phyloP scores from a whole-genome alignment of 805 yeast genomes.

The Barnettozyma sp. region DNA sequence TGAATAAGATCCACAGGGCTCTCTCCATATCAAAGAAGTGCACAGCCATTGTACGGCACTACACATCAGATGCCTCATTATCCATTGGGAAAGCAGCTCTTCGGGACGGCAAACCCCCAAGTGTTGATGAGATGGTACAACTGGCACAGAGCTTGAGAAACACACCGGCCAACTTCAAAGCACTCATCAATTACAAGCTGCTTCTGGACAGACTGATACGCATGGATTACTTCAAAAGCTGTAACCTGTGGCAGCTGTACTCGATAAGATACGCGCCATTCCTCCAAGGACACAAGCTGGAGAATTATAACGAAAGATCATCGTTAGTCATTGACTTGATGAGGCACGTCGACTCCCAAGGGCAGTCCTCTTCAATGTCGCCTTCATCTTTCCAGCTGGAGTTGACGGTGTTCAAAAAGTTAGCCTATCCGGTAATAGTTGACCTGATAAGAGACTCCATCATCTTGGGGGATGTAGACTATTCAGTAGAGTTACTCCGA shows the following conservation, averaged over 20 bases:
- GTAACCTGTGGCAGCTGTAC: slow-evolving; percentile 2
- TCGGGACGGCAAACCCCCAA: neutral
- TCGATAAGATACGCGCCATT: slow-evolving; percentile 7
- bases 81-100: too few relatives aligned
- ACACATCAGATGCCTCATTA: too few relatives aligned
- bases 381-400: neutral
- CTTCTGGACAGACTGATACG: slow-evolving; percentile 3
- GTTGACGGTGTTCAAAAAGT: slow-evolving; percentile 1
- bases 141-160: slow-evolving; percentile 4
- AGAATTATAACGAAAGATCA: slow-evolving; percentile 8
- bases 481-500: slow-evolving; percentile 3
- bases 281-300: slow-evolving; percentile 3
- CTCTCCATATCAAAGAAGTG: too few relatives aligned
- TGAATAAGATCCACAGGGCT: too few relatives aligned
- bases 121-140: neutral
- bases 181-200: slow-evolving; percentile 9
- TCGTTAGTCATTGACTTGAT: slow-evolving; percentile 1
- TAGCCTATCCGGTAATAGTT: slow-evolving; percentile 9
- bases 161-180: slow-evolving; percentile 8
- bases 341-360: neutral
- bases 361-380: neutral
- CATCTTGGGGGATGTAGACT: slow-evolving; percentile 4
- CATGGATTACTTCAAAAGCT: slow-evolving; percentile 1
- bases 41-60: too few relatives aligned
- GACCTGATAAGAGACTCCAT: slow-evolving; percentile 10